Percentiles rank a stretch among this genome's conserved stretches.
phyloP scores from a whole-genome alignment of 2,329 filamentous ascomycete species.

The Ploettnerulaceae sp. region DNA sequence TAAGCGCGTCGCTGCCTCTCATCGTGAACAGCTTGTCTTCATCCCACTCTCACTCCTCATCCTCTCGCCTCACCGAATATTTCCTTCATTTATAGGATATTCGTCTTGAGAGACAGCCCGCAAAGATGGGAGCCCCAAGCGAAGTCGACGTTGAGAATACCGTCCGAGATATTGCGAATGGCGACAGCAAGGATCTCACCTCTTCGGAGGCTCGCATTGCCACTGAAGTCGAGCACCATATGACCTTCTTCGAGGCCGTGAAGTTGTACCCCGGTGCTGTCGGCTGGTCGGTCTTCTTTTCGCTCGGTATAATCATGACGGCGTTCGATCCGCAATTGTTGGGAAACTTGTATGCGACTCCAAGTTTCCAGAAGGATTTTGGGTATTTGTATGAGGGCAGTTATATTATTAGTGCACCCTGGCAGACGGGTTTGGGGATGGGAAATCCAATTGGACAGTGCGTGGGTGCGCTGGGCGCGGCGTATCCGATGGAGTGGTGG shows the following conservation, averaged over 20 bases:
- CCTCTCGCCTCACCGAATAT: background rate
- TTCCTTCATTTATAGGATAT: too few species aligned
- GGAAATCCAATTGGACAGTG: constrained; percentile 24
- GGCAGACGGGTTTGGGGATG: constrained; percentile 34
- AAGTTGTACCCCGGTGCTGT: constrained; percentile 17
- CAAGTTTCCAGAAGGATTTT: constrained; percentile 39
- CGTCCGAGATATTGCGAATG: background rate
- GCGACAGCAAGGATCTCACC: constrained; percentile 1
- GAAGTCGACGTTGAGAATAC: constrained; percentile 2
- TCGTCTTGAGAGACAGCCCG: background rate
- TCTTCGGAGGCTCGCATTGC: constrained; percentile 8
- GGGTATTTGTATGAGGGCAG: constrained; percentile 33
- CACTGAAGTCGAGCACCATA: constrained; percentile 13
- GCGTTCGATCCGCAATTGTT: constrained; percentile 43
- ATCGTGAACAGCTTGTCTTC: background rate
- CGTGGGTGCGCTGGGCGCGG: constrained; percentile 45
- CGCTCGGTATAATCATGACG: constrained; percentile 54
- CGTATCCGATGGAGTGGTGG: constrained; percentile 20
- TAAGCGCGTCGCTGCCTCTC: background rate
- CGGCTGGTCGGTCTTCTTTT: constrained; percentile 54
- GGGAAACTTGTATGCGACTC: constrained; percentile 39
- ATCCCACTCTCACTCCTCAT: background rate
- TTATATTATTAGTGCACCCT: constrained; percentile 43
- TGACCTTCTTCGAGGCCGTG: constrained; percentile 11
- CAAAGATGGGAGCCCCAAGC: constrained; percentile 1